phyloP scores from a whole-genome alignment of 2,329 filamentous ascomycete species.

The Trichoderma semiorbis region DNA sequence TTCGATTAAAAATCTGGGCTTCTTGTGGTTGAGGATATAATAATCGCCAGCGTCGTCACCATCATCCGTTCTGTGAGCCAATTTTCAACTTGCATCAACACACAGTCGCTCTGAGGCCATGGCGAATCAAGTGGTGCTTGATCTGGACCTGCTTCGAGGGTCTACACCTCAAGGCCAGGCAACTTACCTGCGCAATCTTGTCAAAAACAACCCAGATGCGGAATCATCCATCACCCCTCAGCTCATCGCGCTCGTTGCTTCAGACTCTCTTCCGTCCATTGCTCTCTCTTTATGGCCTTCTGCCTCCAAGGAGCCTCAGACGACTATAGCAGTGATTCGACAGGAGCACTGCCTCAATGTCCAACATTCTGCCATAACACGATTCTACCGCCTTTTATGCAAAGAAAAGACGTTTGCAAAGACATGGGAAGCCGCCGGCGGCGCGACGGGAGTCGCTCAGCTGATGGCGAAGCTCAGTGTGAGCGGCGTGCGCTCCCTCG shows the following conservation, averaged over 20 bases:
- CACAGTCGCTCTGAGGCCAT: neutral
- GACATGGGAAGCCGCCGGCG: slow-evolving; percentile 2
- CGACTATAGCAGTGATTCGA: neutral
- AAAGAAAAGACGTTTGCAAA: slow-evolving; percentile 4
- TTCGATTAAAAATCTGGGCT: neutral
- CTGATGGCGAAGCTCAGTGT: slow-evolving; percentile 6
- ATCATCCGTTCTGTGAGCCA: neutral
- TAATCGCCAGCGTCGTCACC: neutral
- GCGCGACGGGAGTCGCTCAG: neutral
- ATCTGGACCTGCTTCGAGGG: neutral
- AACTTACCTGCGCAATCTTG: neutral
- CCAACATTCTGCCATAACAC: neutral
- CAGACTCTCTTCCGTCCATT: neutral
- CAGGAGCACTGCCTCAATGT: neutral
- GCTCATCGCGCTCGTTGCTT: neutral
- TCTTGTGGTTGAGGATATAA: neutral
- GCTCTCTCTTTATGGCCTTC: neutral
- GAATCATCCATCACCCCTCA: neutral
- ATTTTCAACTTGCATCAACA: neutral
- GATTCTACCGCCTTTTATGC: neutral
- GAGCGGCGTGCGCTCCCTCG: neutral
- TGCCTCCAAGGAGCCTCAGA: neutral
- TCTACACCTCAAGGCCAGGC: neutral
- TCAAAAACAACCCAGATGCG: neutral
- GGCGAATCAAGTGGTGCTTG: neutral